Conservation (phyloP, 768 basidiomycete species). For the Podaxis sp. region DNA sequence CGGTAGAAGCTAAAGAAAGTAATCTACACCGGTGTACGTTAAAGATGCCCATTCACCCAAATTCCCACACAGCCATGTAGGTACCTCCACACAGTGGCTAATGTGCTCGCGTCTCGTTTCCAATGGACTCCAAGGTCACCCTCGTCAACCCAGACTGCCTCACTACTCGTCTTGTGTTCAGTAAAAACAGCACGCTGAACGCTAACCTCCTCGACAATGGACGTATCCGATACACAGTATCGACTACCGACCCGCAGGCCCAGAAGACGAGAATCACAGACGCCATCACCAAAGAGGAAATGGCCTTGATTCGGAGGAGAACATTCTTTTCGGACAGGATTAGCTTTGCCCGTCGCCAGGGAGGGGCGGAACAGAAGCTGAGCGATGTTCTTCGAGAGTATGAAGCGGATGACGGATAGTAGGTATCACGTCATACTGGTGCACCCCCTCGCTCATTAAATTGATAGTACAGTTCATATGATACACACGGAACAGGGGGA, state of each 20-base stretch:
- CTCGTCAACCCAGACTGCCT: constrained; percentile 9
- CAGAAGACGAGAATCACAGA: constrained; percentile 19
- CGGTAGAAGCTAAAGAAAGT: too few species aligned
- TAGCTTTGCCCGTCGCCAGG: constrained; percentile 17
- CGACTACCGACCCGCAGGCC: constrained; percentile 16
- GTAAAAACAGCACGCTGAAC: constrained; percentile 18
- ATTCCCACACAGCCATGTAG: too few species aligned
- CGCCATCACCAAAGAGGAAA: constrained; percentile 13
- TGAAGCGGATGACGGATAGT: constrained; percentile 15
- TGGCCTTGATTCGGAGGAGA: constrained; percentile 17
- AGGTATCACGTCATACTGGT: background rate
- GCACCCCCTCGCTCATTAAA: background rate
- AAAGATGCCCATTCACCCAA: too few species aligned
- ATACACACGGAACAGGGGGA: constrained; percentile 13
- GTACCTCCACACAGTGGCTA: too few species aligned
- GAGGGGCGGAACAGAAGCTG: constrained; percentile 18
- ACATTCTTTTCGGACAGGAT: constrained; percentile 20
- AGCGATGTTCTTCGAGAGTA: constrained; percentile 18
- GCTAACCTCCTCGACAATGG: constrained; percentile 16
- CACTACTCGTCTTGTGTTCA: constrained; percentile 17
- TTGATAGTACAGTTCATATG: background rate
- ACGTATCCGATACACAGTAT: constrained; percentile 16
- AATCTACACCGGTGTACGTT: too few species aligned
- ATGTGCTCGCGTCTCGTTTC: background rate
- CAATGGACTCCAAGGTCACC: constrained; percentile 12